phyloP scores from a whole-genome alignment of 192 early-diverging fungal species.

The Coemansia erecta region DNA sequence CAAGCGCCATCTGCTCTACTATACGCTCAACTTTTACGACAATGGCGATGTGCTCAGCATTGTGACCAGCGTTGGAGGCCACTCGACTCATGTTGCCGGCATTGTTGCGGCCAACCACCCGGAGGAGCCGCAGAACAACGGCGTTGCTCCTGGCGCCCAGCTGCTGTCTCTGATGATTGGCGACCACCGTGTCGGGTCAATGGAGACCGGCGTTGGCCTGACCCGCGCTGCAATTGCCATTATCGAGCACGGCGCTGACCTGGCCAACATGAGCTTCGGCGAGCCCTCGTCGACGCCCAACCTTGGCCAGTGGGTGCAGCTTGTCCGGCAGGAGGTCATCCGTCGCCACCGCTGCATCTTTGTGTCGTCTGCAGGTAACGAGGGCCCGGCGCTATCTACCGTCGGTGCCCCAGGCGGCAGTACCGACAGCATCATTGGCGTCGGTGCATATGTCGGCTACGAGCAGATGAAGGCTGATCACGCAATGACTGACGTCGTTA shows the following conservation, averaged over 20 bases:
- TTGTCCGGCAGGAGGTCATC: slow-evolving; percentile 81
- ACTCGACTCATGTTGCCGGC: slow-evolving; percentile 93
- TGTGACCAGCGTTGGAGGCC: slow-evolving; percentile 78
- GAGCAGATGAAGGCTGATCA: slow-evolving; percentile 87
- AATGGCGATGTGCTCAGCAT: slow-evolving; percentile 73
- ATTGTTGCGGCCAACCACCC: slow-evolving; percentile 89
- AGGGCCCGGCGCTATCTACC: slow-evolving; percentile 85
- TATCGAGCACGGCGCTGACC: slow-evolving; percentile 62
- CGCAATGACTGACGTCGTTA: slow-evolving; percentile 72
- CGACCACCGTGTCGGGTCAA: slow-evolving; percentile 68
- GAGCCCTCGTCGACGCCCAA: slow-evolving; percentile 72
- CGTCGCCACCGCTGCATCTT: slow-evolving; percentile 80
- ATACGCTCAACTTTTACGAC: slow-evolving; percentile 93
- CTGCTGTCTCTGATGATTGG: slow-evolving; percentile 93
- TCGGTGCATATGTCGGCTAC: slow-evolving; percentile 87
- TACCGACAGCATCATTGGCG: slow-evolving; percentile 72
- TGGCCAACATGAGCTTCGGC: slow-evolving; percentile 88
- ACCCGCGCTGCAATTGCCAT: slow-evolving; percentile 79
- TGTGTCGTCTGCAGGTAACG: slow-evolving; percentile 88
- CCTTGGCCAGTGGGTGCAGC: slow-evolving; percentile 76
- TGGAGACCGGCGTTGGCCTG: slow-evolving; percentile 84
- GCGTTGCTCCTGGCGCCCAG: slow-evolving; percentile 94
- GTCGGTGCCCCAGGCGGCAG: slow-evolving; percentile 82
- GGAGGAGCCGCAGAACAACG: slow-evolving; percentile 79
- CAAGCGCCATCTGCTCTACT: slow-evolving; percentile 78